phyloP scores from a whole-genome alignment of 805 yeast genomes.

The Danielia oregonensis region DNA sequence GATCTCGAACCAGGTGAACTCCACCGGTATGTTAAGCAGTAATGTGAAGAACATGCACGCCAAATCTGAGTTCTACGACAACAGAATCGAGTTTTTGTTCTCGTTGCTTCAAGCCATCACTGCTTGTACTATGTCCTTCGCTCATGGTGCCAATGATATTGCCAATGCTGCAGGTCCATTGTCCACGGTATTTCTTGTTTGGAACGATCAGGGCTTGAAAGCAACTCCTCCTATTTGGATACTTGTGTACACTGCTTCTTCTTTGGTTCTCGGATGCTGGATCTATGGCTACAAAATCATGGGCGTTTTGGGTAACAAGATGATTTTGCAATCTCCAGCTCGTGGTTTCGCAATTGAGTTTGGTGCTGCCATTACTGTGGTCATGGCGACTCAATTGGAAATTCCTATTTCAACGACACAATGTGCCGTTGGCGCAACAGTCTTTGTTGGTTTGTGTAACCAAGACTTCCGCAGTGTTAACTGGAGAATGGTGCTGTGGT shows the following conservation, averaged over 20 bases:
- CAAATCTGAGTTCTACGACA: slow-evolving; percentile 63
- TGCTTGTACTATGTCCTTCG: slow-evolving; percentile 77
- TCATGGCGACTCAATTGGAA: slow-evolving; percentile 68
- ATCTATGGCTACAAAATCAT: slow-evolving; percentile 68
- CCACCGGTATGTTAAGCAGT: slow-evolving; percentile 40
- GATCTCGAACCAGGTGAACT: slow-evolving; percentile 42
- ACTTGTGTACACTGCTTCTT: slow-evolving; percentile 61
- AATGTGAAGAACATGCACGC: slow-evolving; percentile 49
- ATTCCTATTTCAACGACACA: slow-evolving; percentile 79
- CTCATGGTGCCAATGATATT: slow-evolving; percentile 80
- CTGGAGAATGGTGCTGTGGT: slow-evolving; percentile 75
- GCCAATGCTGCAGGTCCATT: slow-evolving; percentile 77
- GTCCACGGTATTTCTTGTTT: slow-evolving; percentile 58
- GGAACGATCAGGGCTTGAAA: slow-evolving; percentile 52
- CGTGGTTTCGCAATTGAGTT: slow-evolving; percentile 75
- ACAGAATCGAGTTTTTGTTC: slow-evolving; percentile 64
- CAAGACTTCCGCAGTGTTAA: slow-evolving; percentile 58
- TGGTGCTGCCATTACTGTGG: slow-evolving; percentile 73
- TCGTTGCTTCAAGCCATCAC: slow-evolving; percentile 68
- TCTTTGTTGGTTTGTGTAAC: slow-evolving; percentile 72
- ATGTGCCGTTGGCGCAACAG: slow-evolving; percentile 75
- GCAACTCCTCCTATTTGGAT: slow-evolving; percentile 71
- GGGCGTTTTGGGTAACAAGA: slow-evolving; percentile 67
- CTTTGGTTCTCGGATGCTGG: slow-evolving; percentile 68
- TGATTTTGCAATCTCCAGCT: slow-evolving; percentile 73